phyloP scores from a whole-genome alignment of 1,139 yeast genomes.

The Scheffersomyces segobiensis region DNA sequence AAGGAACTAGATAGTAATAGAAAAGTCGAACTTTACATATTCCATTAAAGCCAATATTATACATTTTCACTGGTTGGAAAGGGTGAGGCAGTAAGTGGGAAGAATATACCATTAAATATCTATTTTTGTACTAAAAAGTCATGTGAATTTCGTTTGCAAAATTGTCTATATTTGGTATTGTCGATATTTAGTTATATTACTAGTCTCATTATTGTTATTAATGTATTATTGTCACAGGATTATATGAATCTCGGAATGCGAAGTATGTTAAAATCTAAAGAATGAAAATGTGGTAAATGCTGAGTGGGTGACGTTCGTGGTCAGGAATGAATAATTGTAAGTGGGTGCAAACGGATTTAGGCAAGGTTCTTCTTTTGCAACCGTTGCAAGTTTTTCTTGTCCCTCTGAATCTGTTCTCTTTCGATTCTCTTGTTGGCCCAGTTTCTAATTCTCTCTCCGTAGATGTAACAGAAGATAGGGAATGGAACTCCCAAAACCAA shows the following conservation, averaged over 20 bases:
- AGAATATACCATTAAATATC: background rate
- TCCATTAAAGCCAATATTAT: no score
- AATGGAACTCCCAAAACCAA: conserved; percentile 44
- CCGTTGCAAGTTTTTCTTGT: conserved; percentile 32
- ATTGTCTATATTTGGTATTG: background rate
- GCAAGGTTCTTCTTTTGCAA: conserved; percentile 17
- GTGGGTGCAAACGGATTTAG: background rate
- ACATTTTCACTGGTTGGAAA: no score
- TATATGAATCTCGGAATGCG: background rate
- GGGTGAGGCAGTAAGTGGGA: background rate
- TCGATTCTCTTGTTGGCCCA: conserved; percentile 40
- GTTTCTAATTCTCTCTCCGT: conserved; percentile 40
- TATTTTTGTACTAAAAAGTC: no score
- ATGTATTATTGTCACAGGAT: background rate
- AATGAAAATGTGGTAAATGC: background rate
- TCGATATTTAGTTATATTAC: background rate
- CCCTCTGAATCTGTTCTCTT: conserved; percentile 30
- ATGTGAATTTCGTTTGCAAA: background rate
- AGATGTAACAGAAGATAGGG: conserved; percentile 41
- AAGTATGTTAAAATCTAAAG: background rate
- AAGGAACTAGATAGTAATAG: background rate
- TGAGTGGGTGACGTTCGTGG: background rate
- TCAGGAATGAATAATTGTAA: background rate
- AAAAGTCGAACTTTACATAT: background rate
- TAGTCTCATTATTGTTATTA: background rate